Base-by-base conservation (phyloP, 2,329 filamentous ascomycete species). In the Aspergillus spinulosporus region DNA sequence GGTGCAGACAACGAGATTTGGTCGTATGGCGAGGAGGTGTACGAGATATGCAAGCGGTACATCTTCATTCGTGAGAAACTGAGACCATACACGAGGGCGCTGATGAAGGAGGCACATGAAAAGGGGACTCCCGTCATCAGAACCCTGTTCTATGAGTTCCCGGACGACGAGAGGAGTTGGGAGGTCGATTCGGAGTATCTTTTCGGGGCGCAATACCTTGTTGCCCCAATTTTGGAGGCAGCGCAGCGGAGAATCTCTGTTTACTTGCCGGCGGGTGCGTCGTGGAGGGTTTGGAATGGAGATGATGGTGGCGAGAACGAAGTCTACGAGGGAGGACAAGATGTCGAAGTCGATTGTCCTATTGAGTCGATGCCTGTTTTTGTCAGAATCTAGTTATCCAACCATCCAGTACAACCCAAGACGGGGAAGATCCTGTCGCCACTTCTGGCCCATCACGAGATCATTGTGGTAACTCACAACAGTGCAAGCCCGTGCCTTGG, bases 131-230 rank as follows among this genome's bases (percentile, higher is more conserved):
- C 86, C 0, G 73, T 88, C 7, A 88, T 89, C 66, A 71, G 86
- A 9, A 76, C 85, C 0, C 65, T 84, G 8, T 88, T 88, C 65
- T 85, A 85, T 59, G 84, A 86, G 56, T 88, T 88, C 57, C 84
- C 85, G 0, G 57, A 71, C 0, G 85, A 88, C 57, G 47, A 68
- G 9, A 68, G 65, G 54, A 74, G 76, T 12, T 88, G 86, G 85
- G 75, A 79, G 3, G 66, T 86, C 2, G 82, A 84, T 50, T 78
- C 79, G 32, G 80, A 87, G 72, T 88, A 88, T 65, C 83, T 88
- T 79, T 88, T 81, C 63, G 86, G 85, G 0, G 65, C 71, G 12
- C 81, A 79, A 64, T 88, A 87, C 64, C 71, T 88, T 11, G 78
- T 81, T 5, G 80, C 77, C 9, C 85, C 85, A 0, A 76, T 88